Conservation (phyloP, 1,284 basidiomycete species). For the Exsudoporus floridanus region DNA sequence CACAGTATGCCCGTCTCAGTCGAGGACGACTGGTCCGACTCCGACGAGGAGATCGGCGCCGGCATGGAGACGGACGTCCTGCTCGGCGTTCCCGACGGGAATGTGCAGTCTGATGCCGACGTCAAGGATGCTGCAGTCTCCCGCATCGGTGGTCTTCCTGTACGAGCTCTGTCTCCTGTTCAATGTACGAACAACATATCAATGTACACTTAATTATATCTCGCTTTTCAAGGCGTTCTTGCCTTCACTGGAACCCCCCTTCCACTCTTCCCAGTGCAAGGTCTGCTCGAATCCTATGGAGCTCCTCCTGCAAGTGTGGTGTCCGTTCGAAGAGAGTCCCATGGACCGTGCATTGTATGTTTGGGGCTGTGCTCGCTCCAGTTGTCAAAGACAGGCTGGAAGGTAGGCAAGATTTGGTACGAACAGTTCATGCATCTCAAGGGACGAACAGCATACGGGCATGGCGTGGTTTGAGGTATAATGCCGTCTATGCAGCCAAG, state of each 20-base stretch:
- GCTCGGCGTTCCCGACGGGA: constrained; percentile 75
- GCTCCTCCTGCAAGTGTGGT: constrained; percentile 81
- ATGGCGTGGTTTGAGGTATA: constrained; percentile 71
- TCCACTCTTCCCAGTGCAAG: constrained; percentile 64
- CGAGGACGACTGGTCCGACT: constrained; percentile 74
- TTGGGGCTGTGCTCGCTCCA: constrained; percentile 69
- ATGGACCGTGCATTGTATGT: constrained; percentile 80
- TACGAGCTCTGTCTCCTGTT: constrained; percentile 57
- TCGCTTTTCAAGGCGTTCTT: constrained; percentile 52
- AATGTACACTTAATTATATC: constrained; percentile 33
- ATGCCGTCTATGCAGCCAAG: constrained; percentile 70
- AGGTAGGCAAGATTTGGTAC: constrained; percentile 50
- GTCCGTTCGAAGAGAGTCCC: constrained; percentile 77
- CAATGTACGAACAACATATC: constrained; percentile 34
- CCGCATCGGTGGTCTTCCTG: constrained; percentile 82
- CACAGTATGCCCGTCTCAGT: constrained; percentile 37
- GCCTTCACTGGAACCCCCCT: constrained; percentile 51
- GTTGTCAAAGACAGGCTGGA: constrained; percentile 71
- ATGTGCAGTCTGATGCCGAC: constrained; percentile 54
- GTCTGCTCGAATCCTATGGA: constrained; percentile 71
- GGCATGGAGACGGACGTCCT: constrained; percentile 70
- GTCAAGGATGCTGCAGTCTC: constrained; percentile 74
- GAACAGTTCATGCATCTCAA: constrained; percentile 12
- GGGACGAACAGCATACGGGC: constrained; percentile 60
- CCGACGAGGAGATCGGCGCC: constrained; percentile 57